Conservation (phyloP, 495 filamentous ascomycete genomes). For the Friedmanniomyces endolithicus region DNA sequence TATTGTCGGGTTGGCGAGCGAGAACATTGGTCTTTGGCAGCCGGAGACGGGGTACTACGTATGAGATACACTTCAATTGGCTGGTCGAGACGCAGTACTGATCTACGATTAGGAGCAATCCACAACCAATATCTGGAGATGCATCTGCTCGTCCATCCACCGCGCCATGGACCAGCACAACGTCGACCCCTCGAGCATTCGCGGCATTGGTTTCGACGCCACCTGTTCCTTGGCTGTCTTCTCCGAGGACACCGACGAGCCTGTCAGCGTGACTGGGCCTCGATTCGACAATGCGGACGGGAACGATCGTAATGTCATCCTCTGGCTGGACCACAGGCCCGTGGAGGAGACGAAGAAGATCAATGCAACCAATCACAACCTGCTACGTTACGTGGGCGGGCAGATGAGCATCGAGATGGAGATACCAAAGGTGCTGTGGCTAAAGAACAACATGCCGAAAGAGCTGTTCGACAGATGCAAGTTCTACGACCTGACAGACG, state of each 20-base stretch:
- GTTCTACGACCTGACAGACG: constrained; percentile 89
- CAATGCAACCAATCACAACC: constrained; percentile 80
- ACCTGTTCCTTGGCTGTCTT: constrained; percentile 94
- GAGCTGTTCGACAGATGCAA: constrained; percentile 84
- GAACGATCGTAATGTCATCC: constrained; percentile 75
- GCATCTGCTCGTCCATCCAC: constrained; percentile 73
- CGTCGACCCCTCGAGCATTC: constrained; percentile 57
- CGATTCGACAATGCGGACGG: constrained; percentile 58
- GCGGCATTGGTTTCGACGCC: constrained; percentile 90
- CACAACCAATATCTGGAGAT: constrained; percentile 87
- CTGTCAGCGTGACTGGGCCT: constrained; percentile 76
- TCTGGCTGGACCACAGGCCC: constrained; percentile 89
- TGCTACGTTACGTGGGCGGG: constrained; percentile 91
- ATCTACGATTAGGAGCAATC: constrained; percentile 69
- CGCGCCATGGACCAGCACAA: constrained; percentile 64
- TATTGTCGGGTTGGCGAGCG: constrained; percentile 79
- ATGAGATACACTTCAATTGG: constrained; percentile 10
- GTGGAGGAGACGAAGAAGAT: constrained; percentile 79
- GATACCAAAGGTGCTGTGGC: constrained; percentile 91
- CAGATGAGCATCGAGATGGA: constrained; percentile 99
- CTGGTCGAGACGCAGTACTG: neutral
- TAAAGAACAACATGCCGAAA: constrained; percentile 95
- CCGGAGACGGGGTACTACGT: constrained; percentile 85
- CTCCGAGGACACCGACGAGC: constrained; percentile 74
- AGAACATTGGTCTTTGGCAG: constrained; percentile 90